phyloP scores from a whole-genome alignment of 305 asterid species.

The Rubia occidens region DNA sequence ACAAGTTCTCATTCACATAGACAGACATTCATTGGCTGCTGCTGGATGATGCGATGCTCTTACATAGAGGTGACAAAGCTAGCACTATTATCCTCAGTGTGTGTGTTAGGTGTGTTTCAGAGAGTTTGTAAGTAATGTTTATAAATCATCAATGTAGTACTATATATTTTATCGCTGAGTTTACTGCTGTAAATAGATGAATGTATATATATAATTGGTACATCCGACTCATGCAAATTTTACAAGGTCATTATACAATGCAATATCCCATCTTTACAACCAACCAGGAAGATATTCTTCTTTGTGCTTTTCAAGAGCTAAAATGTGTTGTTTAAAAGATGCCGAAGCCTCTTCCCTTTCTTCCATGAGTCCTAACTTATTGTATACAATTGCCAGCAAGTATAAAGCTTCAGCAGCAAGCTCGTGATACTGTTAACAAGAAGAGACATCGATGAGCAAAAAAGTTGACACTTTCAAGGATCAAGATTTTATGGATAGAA shows the following conservation, averaged over 20 bases:
- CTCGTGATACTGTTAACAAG: conserved; percentile 59
- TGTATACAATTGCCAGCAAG: conserved; percentile 68
- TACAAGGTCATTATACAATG: too few species aligned
- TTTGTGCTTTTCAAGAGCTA: conserved; percentile 48
- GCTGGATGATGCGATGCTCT: background rate
- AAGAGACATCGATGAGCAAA: background rate
- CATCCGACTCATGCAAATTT: too few species aligned
- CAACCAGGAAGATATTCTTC: conserved; percentile 19
- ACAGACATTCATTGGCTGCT: background rate
- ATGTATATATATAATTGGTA: too few species aligned
- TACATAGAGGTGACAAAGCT: background rate
- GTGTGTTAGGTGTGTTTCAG: background rate
- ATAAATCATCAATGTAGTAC: too few species aligned
- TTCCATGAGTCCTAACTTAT: conserved; percentile 58
- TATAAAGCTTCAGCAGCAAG: conserved; percentile 80
- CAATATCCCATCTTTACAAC: conserved; percentile 10
- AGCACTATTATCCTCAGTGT: background rate
- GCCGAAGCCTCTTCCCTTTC: conserved; percentile 80
- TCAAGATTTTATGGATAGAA: background rate
- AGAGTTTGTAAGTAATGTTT: too few species aligned
- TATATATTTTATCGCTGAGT: background rate
- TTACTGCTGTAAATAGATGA: background rate
- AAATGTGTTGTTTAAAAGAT: conserved; percentile 58
- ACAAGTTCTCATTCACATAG: background rate
- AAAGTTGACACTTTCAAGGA: background rate